A percentile compares a stretch with the other conserved stretches of the same genome.
Conservation (phyloP, 1,284 basidiomycete species). For the Moniliella sp. region DNA sequence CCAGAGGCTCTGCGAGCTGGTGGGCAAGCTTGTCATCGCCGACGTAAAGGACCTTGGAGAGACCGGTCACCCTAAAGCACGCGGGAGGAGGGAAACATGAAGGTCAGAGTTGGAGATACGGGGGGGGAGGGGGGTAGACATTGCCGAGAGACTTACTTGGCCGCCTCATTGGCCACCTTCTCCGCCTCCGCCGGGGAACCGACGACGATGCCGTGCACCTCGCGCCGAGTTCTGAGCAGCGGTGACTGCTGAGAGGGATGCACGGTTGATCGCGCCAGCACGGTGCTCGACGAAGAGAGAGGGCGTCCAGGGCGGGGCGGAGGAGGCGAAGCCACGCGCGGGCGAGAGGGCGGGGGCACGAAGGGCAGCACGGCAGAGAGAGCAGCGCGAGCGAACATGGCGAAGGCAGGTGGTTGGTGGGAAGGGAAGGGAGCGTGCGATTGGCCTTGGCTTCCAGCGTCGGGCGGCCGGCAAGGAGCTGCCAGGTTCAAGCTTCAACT, state of each 20-base stretch:
- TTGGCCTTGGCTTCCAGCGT: no score
- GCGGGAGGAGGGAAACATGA: no score
- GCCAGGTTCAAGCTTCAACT: no score
- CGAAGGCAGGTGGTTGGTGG: no score
- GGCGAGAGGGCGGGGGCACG: no score
- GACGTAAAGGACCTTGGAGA: slow-evolving; percentile 2
- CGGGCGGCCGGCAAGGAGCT: no score
- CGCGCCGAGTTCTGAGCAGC: slow-evolving; percentile 65
- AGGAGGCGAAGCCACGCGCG: slow-evolving; percentile 10
- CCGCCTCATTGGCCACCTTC: slow-evolving; percentile 50
- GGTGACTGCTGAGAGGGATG: slow-evolving; percentile 67
- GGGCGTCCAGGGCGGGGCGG: slow-evolving; percentile 34
- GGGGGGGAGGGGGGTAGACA: no score
- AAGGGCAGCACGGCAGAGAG: no score
- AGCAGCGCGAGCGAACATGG: no score
- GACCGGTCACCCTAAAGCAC: background rate
- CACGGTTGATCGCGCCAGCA: slow-evolving; percentile 57
- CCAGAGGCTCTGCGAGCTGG: slow-evolving; percentile 35
- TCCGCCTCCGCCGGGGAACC: slow-evolving; percentile 54
- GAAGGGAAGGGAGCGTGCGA: no score
- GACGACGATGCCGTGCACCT: slow-evolving; percentile 67
- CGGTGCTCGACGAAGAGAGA: slow-evolving; percentile 74
- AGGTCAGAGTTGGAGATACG: no score
- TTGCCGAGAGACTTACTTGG: slow-evolving; percentile 42
- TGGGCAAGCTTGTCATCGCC: slow-evolving; percentile 35